phyloP scores from a whole-genome alignment of 2,329 filamentous ascomycete species.

The Pezicula carpinea region DNA sequence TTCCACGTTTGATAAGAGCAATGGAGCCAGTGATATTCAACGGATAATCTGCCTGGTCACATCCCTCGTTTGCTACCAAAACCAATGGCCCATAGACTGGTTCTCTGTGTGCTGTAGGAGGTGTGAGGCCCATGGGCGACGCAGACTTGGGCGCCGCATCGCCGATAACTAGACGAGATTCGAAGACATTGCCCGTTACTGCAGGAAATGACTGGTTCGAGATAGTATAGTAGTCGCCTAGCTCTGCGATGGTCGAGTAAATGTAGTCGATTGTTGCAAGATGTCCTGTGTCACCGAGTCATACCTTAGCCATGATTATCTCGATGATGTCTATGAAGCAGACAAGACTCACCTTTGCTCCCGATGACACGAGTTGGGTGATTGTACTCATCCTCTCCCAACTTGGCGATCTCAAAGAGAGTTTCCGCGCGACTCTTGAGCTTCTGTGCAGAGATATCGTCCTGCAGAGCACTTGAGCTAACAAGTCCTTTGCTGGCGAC shows the following conservation, averaged over 20 bases:
- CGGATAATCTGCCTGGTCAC: slow-evolving; percentile 59
- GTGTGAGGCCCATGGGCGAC: slow-evolving; percentile 59
- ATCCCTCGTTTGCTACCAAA: slow-evolving; percentile 60
- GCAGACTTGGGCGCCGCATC: slow-evolving; percentile 45
- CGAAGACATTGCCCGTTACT: slow-evolving; percentile 53
- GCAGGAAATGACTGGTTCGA: slow-evolving; percentile 62
- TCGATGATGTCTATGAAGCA: slow-evolving; percentile 1
- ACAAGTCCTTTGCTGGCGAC: slow-evolving; percentile 32
- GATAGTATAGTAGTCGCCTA: slow-evolving; percentile 57
- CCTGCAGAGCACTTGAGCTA: slow-evolving; percentile 51
- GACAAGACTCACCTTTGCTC: slow-evolving; percentile 45
- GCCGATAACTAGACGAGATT: slow-evolving; percentile 54
- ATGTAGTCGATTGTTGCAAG: slow-evolving; percentile 61
- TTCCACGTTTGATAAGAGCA: slow-evolving; percentile 65
- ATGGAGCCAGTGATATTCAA: slow-evolving; percentile 55
- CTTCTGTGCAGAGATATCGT: slow-evolving; percentile 48
- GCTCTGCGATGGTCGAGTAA: slow-evolving; percentile 45
- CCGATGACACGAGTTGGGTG: slow-evolving; percentile 70
- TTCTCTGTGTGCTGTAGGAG: slow-evolving; percentile 55
- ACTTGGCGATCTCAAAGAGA: slow-evolving; percentile 58
- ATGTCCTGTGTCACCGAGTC: slow-evolving; percentile 45
- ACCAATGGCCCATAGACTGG: slow-evolving; percentile 55
- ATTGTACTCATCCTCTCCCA: slow-evolving; percentile 54
- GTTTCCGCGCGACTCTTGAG: slow-evolving; percentile 55
- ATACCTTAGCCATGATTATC: slow-evolving; percentile 9